These are phyloP conservation scores for Falciphora oryzae DNA, from an alignment of 2,329 filamentous ascomycete species.

Conservation along the genomic window DNA sequence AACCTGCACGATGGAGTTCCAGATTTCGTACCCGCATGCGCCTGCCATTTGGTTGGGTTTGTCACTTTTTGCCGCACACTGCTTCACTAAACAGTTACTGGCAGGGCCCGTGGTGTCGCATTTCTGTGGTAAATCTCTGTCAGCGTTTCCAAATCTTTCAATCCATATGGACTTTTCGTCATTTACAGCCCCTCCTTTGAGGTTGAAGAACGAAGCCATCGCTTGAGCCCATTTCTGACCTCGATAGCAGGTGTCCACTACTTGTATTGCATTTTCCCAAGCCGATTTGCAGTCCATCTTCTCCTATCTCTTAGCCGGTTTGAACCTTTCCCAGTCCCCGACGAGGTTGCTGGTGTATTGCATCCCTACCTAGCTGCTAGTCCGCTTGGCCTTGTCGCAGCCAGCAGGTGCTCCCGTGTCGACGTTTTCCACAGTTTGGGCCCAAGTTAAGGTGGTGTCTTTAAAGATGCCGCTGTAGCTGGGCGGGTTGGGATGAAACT, in stretches of 20 bases:
- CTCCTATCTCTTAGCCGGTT: neutral
- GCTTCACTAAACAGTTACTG: no score
- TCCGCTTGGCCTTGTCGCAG: neutral
- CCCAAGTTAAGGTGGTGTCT: neutral
- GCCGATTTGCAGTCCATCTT: neutral
- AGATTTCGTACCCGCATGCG: no score
- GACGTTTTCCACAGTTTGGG: neutral
- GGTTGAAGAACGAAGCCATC: neutral
- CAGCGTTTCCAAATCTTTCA: neutral
- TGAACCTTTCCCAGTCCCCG: neutral
- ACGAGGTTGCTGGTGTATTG: neutral
- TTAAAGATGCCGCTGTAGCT: neutral
- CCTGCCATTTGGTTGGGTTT: no score
- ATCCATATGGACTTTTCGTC: neutral
- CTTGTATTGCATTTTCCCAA: neutral
- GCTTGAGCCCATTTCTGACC: neutral
- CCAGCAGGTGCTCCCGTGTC: neutral
- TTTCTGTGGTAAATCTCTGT: neutral
- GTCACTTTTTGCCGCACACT: no score
- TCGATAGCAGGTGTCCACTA: neutral
- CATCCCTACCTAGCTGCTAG: neutral
- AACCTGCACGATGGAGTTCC: no score
- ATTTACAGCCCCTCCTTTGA: neutral
- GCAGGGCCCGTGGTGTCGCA: neutral
- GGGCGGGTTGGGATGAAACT: conserved; percentile 8